Evolutionary conservation across 768 basidiomycete genomes (phyloP), one percentile per base, ranked within the genome.

Genomic region (Collybia nuda): DNA sequence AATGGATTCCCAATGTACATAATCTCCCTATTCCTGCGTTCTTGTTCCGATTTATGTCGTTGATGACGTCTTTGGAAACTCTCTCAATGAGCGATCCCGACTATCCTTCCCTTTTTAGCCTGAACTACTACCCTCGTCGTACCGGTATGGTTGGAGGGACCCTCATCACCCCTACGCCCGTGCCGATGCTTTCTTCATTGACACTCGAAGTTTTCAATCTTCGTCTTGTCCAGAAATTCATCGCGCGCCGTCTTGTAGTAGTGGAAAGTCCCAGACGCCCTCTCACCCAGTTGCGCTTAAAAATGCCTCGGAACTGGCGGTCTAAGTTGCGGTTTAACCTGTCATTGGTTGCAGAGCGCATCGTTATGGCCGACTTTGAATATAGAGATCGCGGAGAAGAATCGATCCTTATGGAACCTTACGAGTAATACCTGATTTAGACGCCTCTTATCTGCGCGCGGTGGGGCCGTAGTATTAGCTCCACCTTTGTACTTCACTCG

Each of bases 21-120:
- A 32, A 47, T 17, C 41, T 51, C 28, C 37, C 39, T 24, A 52
- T 52, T 15, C 23, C 38, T 14, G 8, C 24, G 9, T 23, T 45
- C 8, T 29, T 47, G 0, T 44, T 55, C 39, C n/a, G 44, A 11
- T 49, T 52, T 47, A 51, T 56, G 21, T 36, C 36, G 6, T 22
- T 43, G 18, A 26, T 56, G 35, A 41, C 36, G n/a, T 52, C 48
- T 14, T 51, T 56, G 15, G 42, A 50, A 14, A 44, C 22, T 8
- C 44, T 56, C 18, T 21, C 44, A 8, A 39, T 52, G 8, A 37
- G 47, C 2, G 29, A 47, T 36, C 54, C 54, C 7, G 35, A 50
- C n/a, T 40, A 50, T 6, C 22, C 47, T 18, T 44, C 51, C 22
- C 47, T 52, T 12, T 44, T 45, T 17, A 44, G 42, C 8, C 45